These are phyloP conservation scores for Eucalyptus guilfoylei DNA, from an alignment of 345 rosid species.

Conservation along the genomic window DNA sequence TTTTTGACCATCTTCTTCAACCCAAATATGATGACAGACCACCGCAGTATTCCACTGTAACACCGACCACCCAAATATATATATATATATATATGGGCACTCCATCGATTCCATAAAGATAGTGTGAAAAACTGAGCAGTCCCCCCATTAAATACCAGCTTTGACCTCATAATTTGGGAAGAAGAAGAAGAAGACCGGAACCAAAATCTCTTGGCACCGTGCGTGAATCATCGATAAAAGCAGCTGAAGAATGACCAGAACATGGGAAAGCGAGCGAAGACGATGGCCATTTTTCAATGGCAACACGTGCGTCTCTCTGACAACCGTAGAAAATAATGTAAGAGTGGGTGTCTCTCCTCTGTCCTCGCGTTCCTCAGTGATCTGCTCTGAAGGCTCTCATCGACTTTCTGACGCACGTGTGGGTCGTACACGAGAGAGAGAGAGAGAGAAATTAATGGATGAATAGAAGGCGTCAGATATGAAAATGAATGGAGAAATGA, in stretches of 20 bases:
- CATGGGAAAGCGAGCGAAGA: not conserved
- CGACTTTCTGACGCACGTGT: not conserved
- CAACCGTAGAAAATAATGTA: not conserved
- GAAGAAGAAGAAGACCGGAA: not conserved
- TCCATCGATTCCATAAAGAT: not conserved
- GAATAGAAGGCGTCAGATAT: not conserved
- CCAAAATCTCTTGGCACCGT: not conserved
- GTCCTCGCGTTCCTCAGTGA: not conserved
- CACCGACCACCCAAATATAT: not conserved
- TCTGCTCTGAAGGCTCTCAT: not conserved
- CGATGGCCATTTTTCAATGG: not conserved
- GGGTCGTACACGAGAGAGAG: not conserved
- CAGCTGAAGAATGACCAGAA: not conserved
- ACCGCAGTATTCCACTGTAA: not conserved
- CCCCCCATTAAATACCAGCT: not conserved
- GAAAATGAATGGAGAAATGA: not conserved
- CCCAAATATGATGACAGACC: not conserved
- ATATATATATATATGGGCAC: not conserved
- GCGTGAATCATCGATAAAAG: not conserved
- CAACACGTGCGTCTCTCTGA: not conserved
- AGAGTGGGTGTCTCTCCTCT: not conserved
- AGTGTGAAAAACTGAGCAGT: not conserved
- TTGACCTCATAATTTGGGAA: not conserved
- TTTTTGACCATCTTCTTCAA: not conserved
- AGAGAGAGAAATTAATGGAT: not conserved